Percentiles rank a stretch among this genome's conserved stretches.
phyloP scores from a whole-genome alignment of 2,329 filamentous ascomycete species.

The Apiospora pterosperma region DNA sequence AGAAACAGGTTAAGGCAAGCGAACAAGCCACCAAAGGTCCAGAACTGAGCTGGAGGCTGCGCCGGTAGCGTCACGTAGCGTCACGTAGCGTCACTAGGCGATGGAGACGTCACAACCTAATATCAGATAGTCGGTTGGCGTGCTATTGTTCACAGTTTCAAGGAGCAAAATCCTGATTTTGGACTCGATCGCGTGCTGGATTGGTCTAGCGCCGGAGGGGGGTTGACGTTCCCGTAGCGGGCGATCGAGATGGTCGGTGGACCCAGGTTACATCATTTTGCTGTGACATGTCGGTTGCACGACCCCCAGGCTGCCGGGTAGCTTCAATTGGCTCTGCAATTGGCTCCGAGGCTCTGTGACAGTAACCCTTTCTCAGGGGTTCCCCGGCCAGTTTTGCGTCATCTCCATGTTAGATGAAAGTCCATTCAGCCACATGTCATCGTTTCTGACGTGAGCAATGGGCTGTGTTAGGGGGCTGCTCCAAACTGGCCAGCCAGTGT shows the following conservation, averaged over 20 bases:
- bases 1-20: slow-evolving; percentile 1
- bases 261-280: not conserved
- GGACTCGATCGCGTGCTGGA: not conserved
- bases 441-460: too few relatives aligned
- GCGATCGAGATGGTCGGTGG: not conserved
- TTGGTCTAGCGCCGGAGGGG: not conserved
- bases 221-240: not conserved
- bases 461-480: too few relatives aligned
- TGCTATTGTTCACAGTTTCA: not conserved
- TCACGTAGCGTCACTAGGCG: not conserved
- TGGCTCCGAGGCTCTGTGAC: not conserved
- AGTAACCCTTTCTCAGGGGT: not conserved
- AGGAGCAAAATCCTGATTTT: not conserved
- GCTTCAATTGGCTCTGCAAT: too few relatives aligned
- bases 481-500: not conserved
- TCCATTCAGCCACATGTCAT: not conserved
- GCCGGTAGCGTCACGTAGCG: not conserved
- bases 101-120: not conserved
- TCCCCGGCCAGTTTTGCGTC: not conserved
- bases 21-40: not conserved
- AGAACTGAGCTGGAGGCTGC: not conserved
- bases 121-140: not conserved
- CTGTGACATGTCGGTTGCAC: not conserved
- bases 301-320: too few relatives aligned
- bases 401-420: not conserved